These are phyloP conservation scores for Hymenoscyphus salicellus DNA, from an alignment of 2,329 filamentous ascomycete genomes.

Conservation along the genomic window DNA sequence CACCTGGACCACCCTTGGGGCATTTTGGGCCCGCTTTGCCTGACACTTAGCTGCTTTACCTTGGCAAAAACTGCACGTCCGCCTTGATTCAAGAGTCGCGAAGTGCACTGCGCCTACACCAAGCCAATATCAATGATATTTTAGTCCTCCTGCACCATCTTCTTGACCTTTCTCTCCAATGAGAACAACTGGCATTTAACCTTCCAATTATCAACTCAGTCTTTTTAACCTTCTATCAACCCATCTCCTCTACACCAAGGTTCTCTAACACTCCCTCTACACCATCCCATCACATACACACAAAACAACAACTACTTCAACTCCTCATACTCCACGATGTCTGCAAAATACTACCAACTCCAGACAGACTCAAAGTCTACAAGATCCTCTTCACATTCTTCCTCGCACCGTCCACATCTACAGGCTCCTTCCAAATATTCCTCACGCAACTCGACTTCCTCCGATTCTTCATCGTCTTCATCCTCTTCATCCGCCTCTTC, in stretches of 20 bases:
- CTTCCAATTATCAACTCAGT: neutral
- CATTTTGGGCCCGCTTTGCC: neutral
- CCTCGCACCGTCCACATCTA: slow-evolving; percentile 17
- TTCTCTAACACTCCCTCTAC: neutral
- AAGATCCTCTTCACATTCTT: slow-evolving; percentile 6
- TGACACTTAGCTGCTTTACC: neutral
- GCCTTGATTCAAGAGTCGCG: neutral
- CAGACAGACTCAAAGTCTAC: too few species aligned
- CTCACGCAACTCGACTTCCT: slow-evolving; percentile 22
- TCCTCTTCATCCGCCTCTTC: slow-evolving; percentile 22
- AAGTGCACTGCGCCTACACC: neutral
- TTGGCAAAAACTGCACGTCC: neutral
- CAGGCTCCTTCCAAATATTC: slow-evolving; percentile 14
- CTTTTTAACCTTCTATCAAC: neutral
- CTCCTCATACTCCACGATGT: neutral
- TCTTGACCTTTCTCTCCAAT: neutral
- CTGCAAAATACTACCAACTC: too few species aligned
- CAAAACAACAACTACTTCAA: neutral
- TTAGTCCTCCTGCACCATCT: neutral
- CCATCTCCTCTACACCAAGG: neutral
- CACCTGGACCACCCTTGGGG: too few species aligned
- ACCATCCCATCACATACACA: neutral
- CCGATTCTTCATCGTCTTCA: slow-evolving; percentile 20
- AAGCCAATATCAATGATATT: slow-evolving; percentile 1
- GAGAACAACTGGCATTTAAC: neutral